phyloP scores from a whole-genome alignment of 2,329 filamentous ascomycete species.

The Botryosphaeria dothidea region DNA sequence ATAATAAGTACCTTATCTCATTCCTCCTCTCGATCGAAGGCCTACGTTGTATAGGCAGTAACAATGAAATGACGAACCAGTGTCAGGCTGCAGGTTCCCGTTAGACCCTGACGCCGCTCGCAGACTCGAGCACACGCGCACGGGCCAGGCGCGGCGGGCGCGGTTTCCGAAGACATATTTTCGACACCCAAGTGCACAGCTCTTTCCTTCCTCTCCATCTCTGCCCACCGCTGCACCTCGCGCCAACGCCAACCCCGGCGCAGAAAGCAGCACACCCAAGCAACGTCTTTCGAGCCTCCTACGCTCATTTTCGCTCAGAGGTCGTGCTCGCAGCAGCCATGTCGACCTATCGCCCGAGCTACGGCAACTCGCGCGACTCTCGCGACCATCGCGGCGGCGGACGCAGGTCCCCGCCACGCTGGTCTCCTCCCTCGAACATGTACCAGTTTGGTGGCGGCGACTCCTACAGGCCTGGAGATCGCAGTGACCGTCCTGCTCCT shows the following conservation, averaged over 20 bases:
- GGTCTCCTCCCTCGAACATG: conserved; percentile 1
- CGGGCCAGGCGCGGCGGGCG: conserved; percentile 1
- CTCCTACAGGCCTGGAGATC: conserved; percentile 29
- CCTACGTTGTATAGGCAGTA: too few species aligned
- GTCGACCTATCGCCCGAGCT: conserved; percentile 19
- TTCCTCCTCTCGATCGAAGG: too few species aligned
- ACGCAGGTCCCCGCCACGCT: conserved; percentile 17
- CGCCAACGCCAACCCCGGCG: background rate
- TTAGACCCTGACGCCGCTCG: background rate
- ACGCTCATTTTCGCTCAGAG: background rate
- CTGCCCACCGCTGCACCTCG: background rate
- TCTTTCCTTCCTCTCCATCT: background rate
- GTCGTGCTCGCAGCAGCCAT: background rate
- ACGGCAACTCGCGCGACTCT: conserved; percentile 8
- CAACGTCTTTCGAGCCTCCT: background rate
- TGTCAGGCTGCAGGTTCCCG: background rate
- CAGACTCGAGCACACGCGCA: conserved; percentile 11
- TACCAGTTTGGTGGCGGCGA: conserved; percentile 24
- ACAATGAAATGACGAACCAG: too few species aligned
- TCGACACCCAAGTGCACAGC: background rate
- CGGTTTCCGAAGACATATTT: conserved; percentile 19
- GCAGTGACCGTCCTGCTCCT: conserved; percentile 22
- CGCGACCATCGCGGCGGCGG: conserved; percentile 13
- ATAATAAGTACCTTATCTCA: too few species aligned
- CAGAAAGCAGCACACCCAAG: background rate